Conservation (phyloP, 305 asterid species). For the Rubia balearica region DNA sequence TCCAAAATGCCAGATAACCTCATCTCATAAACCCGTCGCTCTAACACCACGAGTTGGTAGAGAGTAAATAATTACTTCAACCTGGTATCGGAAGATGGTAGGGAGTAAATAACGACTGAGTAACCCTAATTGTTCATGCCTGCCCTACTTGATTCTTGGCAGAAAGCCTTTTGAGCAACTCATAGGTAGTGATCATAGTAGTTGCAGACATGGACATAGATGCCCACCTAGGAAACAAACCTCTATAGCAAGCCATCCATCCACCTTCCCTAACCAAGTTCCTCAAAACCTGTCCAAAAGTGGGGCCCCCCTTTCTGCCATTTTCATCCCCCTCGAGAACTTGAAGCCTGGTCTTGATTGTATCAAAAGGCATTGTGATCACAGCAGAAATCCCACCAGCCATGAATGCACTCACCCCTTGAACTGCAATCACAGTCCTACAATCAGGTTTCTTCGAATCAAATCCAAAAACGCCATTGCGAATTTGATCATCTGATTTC, state of each 20-base stretch:
- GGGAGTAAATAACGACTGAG: no score
- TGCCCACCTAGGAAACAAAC: constrained; percentile 71
- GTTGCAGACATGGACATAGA: constrained; percentile 77
- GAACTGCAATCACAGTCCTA: constrained; percentile 56
- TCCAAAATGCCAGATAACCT: no score
- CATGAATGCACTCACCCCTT: constrained; percentile 67
- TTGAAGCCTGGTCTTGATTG: constrained; percentile 70
- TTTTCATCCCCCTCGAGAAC: constrained; percentile 60
- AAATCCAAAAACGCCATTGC: constrained; percentile 21
- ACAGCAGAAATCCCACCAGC: constrained; percentile 62
- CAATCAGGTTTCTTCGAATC: constrained; percentile 29
- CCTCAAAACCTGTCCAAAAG: constrained; percentile 50
- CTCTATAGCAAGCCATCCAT: constrained; percentile 77
- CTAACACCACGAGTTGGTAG: no score
- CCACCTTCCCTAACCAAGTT: constrained; percentile 68
- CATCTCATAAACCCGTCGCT: no score
- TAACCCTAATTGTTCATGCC: neutral
- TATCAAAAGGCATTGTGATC: constrained; percentile 75
- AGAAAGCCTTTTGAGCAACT: constrained; percentile 63
- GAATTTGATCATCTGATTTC: constrained; percentile 29
- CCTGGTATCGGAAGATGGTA: no score
- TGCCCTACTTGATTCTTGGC: constrained; percentile 49
- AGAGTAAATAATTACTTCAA: no score
- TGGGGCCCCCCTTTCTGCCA: constrained; percentile 44
- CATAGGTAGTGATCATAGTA: constrained; percentile 75